These are phyloP conservation scores for Trichophaea hybrida DNA, from an alignment of 2,329 filamentous ascomycete genomes.

Conservation along the genomic window DNA sequence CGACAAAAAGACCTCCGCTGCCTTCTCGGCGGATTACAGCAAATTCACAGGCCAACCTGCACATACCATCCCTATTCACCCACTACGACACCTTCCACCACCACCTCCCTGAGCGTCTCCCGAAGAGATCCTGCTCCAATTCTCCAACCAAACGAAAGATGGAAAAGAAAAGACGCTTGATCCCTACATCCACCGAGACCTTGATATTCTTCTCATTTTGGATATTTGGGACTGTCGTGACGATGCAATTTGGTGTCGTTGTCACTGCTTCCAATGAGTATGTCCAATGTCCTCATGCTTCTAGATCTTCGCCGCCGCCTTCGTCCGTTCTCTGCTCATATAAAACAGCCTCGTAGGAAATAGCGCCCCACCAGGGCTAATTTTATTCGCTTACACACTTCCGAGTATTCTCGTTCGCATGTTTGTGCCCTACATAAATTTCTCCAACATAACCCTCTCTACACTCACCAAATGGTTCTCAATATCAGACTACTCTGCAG, in stretches of 20 bases:
- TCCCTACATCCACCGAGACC: background rate
- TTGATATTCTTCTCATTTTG: constrained; percentile 15
- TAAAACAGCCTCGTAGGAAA: constrained; percentile 13
- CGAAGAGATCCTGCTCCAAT: background rate
- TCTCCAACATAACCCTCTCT: constrained; percentile 4
- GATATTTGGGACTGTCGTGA: constrained; percentile 18
- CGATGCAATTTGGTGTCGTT: constrained; percentile 17
- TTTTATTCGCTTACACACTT: constrained; percentile 22
- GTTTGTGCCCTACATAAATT: constrained; percentile 18
- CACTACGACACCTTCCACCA: background rate
- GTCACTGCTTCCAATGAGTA: constrained; percentile 9
- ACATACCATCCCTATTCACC: background rate
- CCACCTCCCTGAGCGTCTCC: background rate
- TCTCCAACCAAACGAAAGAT: background rate
- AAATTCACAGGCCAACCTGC: background rate
- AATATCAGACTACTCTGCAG: constrained; percentile 1
- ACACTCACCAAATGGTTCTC: constrained; percentile 4
- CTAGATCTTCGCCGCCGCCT: background rate
- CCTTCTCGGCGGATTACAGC: background rate
- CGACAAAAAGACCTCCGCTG: background rate
- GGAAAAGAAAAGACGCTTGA: background rate
- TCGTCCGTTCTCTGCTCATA: background rate
- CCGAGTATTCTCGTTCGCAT: constrained; percentile 16
- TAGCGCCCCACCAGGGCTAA: constrained; percentile 16
- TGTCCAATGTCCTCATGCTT: background rate